These are phyloP conservation scores for Carex pumila DNA, from an alignment of 176 grass and related monocot species.

Conservation along the genomic window DNA sequence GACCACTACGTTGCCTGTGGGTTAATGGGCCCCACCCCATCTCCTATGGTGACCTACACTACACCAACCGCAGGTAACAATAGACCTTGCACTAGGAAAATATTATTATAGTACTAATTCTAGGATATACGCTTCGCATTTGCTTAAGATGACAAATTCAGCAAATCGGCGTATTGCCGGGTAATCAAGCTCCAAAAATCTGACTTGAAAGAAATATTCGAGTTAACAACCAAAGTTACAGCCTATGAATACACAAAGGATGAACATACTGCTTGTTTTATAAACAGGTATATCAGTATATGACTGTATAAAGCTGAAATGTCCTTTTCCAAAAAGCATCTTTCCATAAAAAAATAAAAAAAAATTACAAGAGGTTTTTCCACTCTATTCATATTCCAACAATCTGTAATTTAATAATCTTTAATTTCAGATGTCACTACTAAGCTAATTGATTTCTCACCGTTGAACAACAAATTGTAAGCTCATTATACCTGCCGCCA, in stretches of 20 bases:
- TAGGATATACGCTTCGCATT: background rate
- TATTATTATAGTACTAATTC: background rate
- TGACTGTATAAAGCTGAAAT: background rate
- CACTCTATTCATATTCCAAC: background rate
- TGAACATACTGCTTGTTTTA: background rate
- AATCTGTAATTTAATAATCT: slow-evolving; percentile 3
- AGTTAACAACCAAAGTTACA: background rate
- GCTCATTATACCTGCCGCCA: background rate
- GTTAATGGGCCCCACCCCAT: background rate
- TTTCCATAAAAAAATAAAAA: background rate
- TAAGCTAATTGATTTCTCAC: background rate
- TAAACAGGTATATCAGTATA: background rate
- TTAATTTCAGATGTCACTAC: background rate
- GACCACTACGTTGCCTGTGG: background rate
- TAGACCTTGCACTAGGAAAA: background rate
- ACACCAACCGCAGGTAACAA: background rate
- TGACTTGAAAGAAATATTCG: background rate
- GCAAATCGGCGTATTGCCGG: background rate
- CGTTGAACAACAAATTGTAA: slow-evolving; percentile 3
- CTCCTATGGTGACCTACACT: background rate
- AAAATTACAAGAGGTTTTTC: background rate
- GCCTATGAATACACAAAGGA: background rate
- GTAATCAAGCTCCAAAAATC: background rate
- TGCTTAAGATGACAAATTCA: background rate
- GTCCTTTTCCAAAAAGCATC: slow-evolving; percentile 1